Evolutionary conservation across 2,329 filamentous ascomycete genomes (phyloP), one percentile per base, ranked within the genome.

Genomic region (Colletotrichum sublineola): DNA sequence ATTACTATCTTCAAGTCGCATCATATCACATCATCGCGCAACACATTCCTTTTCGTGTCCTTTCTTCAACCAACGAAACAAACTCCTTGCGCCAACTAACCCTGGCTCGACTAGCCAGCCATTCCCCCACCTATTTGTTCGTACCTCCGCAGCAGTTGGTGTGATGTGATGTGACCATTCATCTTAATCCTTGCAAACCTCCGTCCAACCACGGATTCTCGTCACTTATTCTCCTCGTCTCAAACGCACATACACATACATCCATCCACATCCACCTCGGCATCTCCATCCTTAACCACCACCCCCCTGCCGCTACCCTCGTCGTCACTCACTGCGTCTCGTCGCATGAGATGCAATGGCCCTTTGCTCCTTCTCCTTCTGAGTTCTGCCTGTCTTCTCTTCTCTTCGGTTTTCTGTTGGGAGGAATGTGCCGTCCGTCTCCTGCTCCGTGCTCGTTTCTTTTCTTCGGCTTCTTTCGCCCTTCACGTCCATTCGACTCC

Each of bases 291-390:
- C 40, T 42, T 48, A 44, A 57, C 24, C 24, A 24, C 24, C 24
- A n/a, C 24, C 52, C 57, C 63, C 64, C 64, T 63, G 64, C 63
- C 57, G 24, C 64, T 63, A 63, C 57, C 57, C 68, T 68, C 68
- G 68, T 71, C 64, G 57, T 65, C 14, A 31, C 50, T 42, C 14
- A 31, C 50, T 42, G 36, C 68, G 68, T 68, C 53, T 68, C 65
- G 48, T 61, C 63, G 58, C 65, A 53, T 68, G 64, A 60, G 65
- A 68, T 63, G 8, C 6, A 9, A 8, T 9, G 68, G 33, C 64
- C 50, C 52, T 53, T 63, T 46, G 46, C 60, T 40, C 63, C 38
- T 50, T 60, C 55, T 53, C 40, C 18, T 36, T 64, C 52, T 15
- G 42, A 20, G 2, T 46, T 33, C 57, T 44, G 42, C 2, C 31